Conservation (phyloP, 495 filamentous ascomycete genomes). For the Copromyces sp. region DNA sequence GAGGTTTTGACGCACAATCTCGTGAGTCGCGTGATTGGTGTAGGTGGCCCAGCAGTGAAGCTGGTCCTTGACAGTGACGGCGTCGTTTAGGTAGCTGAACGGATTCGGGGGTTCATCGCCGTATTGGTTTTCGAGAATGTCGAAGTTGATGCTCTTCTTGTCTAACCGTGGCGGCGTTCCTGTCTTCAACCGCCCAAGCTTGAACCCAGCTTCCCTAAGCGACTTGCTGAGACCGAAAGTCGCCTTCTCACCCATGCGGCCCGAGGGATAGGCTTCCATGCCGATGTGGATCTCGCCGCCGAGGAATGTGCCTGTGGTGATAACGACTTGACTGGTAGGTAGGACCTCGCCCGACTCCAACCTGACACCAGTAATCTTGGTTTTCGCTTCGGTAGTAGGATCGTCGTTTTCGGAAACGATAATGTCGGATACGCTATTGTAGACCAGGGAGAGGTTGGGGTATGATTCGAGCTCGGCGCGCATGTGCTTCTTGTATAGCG, state of each 20-base stretch:
- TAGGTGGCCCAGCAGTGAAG: conserved; percentile 73
- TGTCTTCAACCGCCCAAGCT: conserved; percentile 85
- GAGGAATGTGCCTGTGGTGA: conserved; percentile 93
- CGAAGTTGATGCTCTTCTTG: conserved; percentile 72
- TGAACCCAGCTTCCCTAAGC: conserved; percentile 79
- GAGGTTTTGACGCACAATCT: conserved; percentile 76
- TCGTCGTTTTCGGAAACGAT: conserved; percentile 49
- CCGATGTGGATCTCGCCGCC: conserved; percentile 97
- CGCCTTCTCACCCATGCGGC: conserved; percentile 88
- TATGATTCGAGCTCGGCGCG: conserved; percentile 72
- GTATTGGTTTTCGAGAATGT: conserved; percentile 54
- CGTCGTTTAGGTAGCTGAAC: conserved; percentile 81
- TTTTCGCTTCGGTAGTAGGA: conserved; percentile 43
- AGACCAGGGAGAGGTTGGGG: conserved; percentile 64
- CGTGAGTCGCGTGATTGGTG: conserved; percentile 74
- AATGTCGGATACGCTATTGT: conserved; percentile 88
- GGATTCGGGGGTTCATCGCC: conserved; percentile 83
- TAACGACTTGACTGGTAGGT: conserved; percentile 70
- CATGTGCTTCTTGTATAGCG: conserved; percentile 87
- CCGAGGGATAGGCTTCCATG: conserved; percentile 70
- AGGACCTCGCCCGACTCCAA: conserved; percentile 85
- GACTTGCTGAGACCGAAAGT: conserved; percentile 92
- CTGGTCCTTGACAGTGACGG: conserved; percentile 68
- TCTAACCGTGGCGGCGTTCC: conserved; percentile 88
- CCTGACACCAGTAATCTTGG: conserved; percentile 74